These are phyloP conservation scores for Trypanosoma brucei DNA, from an alignment of 208 protist species.

Conservation along the genomic window DNA sequence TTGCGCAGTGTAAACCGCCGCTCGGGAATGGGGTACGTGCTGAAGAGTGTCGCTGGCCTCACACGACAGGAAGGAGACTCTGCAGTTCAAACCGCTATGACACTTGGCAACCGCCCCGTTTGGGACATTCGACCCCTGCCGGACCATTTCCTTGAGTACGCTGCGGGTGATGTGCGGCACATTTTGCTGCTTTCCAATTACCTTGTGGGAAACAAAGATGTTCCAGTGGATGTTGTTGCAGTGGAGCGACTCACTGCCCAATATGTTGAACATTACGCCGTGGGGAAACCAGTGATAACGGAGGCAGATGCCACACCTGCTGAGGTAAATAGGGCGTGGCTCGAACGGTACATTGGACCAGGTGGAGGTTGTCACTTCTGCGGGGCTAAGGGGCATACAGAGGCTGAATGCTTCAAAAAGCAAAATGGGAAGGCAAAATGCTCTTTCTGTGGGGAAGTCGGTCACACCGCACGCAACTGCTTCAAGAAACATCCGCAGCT, in stretches of 20 bases:
- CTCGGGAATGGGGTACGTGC: constrained; percentile 81
- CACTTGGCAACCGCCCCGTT: constrained; percentile 70
- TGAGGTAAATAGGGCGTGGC: constrained; percentile 64
- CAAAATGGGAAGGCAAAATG: constrained; percentile 35
- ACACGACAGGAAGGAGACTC: constrained; percentile 66
- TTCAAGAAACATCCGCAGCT: constrained; percentile 61
- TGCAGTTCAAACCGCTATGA: constrained; percentile 84
- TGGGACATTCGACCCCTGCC: constrained; percentile 88
- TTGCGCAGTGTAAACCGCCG: constrained; percentile 72
- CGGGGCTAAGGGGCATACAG: constrained; percentile 69
- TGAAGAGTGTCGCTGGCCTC: constrained; percentile 64
- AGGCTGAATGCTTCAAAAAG: constrained; percentile 85
- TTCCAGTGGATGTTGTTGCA: constrained; percentile 19
- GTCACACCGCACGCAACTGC: constrained; percentile 47
- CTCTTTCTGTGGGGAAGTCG: constrained; percentile 37
- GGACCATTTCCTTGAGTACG: constrained; percentile 85
- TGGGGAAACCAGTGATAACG: constrained; percentile 41
- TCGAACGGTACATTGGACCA: constrained; percentile 78
- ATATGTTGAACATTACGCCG: constrained; percentile 79
- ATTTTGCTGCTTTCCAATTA: constrained; percentile 59
- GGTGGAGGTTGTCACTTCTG: constrained; percentile 78
- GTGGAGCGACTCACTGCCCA: constrained; percentile 64
- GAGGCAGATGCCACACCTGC: constrained; percentile 71
- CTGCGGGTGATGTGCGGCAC: constrained; percentile 85
- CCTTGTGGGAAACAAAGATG: constrained; percentile 19